These are phyloP conservation scores for Pythium dissimile DNA, from an alignment of 352 stramenopile species.

Conservation along the genomic window DNA sequence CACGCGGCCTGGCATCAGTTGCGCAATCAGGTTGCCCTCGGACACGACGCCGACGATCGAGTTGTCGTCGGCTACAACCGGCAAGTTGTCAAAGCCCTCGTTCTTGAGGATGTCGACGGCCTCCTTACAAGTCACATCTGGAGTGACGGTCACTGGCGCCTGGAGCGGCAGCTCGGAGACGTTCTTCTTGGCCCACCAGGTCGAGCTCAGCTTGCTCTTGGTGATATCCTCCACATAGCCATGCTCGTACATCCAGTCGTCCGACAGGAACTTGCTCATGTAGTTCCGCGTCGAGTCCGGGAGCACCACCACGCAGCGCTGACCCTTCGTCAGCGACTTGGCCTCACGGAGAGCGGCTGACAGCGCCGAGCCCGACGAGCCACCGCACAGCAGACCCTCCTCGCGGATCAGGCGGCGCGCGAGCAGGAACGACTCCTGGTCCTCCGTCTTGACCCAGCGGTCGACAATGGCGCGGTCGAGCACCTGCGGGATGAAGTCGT, in stretches of 20 bases:
- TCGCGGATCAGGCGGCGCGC: conserved; percentile 92
- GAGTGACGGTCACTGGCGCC: conserved; percentile 91
- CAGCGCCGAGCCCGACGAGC: conserved; percentile 91
- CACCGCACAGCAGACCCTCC: conserved; percentile 94
- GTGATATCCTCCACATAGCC: conserved; percentile 76
- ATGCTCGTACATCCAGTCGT: conserved; percentile 94
- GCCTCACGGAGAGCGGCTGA: conserved; percentile 81
- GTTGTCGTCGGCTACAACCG: conserved; percentile 75
- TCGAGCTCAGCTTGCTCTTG: conserved; percentile 76
- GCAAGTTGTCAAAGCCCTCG: conserved; percentile 86
- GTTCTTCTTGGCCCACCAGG: conserved; percentile 94
- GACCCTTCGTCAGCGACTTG: conserved; percentile 80
- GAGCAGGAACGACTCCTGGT: conserved; percentile 93
- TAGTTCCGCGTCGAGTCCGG: conserved; percentile 97
- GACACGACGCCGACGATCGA: conserved; percentile 95
- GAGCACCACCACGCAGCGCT: conserved; percentile 94
- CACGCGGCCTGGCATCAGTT: conserved; percentile 88
- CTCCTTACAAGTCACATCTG: conserved; percentile 90
- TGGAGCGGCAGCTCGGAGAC: conserved; percentile 87
- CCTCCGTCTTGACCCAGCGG: conserved; percentile 93
- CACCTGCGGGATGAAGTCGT: conserved; percentile 97
- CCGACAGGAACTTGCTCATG: conserved; percentile 97
- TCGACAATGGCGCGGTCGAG: conserved; percentile 93
- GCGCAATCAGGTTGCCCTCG: conserved; percentile 93
- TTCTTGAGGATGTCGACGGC: conserved; percentile 93